These are phyloP conservation scores for Podochytrium sp. DNA, from an alignment of 192 early-diverging fungal species.

Conservation along the genomic window DNA sequence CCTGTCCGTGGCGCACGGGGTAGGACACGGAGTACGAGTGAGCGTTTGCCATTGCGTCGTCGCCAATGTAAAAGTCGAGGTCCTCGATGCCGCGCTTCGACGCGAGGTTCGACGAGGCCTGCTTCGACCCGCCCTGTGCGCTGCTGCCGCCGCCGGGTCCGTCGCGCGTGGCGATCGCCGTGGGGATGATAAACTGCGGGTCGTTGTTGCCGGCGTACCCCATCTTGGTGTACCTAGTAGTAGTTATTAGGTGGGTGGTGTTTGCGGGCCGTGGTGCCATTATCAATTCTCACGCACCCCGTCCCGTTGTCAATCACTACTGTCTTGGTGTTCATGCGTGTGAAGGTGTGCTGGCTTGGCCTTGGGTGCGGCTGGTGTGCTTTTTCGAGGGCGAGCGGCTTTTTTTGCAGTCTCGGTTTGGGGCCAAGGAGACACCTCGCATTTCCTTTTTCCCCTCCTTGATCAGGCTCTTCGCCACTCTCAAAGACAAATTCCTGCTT, in stretches of 20 bases:
- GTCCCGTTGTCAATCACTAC: constrained; percentile 99
- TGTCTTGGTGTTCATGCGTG: constrained; percentile 45
- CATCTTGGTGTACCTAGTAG: constrained; percentile 89
- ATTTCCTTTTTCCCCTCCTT: no score
- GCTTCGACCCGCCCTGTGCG: not conserved
- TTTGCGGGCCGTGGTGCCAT: no score
- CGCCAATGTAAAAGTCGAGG: constrained; percentile 95
- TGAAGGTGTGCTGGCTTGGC: no score
- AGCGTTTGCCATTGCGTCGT: constrained; percentile 88
- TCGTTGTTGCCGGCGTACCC: constrained; percentile 98
- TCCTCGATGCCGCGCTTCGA: constrained; percentile 97
- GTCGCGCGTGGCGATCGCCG: constrained; percentile 83
- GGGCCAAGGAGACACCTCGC: no score
- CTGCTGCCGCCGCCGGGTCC: constrained; percentile 43
- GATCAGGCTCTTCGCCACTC: no score
- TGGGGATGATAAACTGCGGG: constrained; percentile 98
- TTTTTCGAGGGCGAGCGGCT: no score
- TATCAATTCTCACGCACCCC: constrained; percentile 80
- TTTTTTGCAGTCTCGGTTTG: no score
- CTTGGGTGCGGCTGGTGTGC: no score
- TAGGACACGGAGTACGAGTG: constrained; percentile 90
- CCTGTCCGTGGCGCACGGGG: constrained; percentile 96
- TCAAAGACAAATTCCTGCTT: no score
- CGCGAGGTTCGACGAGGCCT: constrained; percentile 70
- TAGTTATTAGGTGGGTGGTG: no score